These are phyloP conservation scores for Nigrospora sphaerica DNA, from an alignment of 2,329 filamentous ascomycete genomes.

Conservation along the genomic window DNA sequence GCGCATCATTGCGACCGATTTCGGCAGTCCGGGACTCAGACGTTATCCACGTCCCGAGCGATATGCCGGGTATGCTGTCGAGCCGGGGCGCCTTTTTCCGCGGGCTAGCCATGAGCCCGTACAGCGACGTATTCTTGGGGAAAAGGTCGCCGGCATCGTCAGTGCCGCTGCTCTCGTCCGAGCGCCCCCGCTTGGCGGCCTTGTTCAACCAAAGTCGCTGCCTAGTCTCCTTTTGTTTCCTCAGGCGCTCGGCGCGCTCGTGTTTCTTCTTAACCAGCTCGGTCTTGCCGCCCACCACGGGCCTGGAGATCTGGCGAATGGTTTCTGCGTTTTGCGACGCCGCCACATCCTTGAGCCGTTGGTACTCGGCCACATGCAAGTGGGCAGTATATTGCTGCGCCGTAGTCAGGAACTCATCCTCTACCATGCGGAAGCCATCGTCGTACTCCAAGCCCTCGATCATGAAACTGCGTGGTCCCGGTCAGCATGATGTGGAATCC, in stretches of 20 bases:
- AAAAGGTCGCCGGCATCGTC: slow-evolving; percentile 16
- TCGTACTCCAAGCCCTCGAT: slow-evolving; percentile 56
- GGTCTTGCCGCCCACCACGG: slow-evolving; percentile 35
- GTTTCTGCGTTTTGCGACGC: slow-evolving; percentile 45
- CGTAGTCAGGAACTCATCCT: slow-evolving; percentile 66
- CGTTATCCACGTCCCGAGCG: slow-evolving; percentile 14
- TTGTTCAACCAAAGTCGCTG: slow-evolving; percentile 15
- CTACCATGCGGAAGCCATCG: slow-evolving; percentile 74
- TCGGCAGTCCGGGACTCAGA: slow-evolving; percentile 10
- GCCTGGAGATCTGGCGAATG: slow-evolving; percentile 43
- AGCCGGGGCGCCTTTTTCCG: slow-evolving; percentile 17
- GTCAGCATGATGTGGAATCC: slow-evolving; percentile 4
- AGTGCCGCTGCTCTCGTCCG: slow-evolving; percentile 3
- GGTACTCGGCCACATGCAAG: slow-evolving; percentile 71
- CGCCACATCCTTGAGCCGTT: slow-evolving; percentile 50
- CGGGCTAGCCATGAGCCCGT: slow-evolving; percentile 36
- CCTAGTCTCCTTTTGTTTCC: slow-evolving; percentile 25
- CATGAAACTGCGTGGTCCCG: slow-evolving; percentile 48
- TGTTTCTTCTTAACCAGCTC: slow-evolving; percentile 25
- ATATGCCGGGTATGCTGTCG: slow-evolving; percentile 10
- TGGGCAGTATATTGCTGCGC: slow-evolving; percentile 67
- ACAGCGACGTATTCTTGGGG: slow-evolving; percentile 24
- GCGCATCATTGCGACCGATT: too few relatives aligned
- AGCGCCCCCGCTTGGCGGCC: slow-evolving; percentile 14
- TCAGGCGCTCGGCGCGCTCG: slow-evolving; percentile 24